Evolutionary conservation across 768 basidiomycete species (phyloP).

Genomic region (Pisolithus microcarpus): DNA sequence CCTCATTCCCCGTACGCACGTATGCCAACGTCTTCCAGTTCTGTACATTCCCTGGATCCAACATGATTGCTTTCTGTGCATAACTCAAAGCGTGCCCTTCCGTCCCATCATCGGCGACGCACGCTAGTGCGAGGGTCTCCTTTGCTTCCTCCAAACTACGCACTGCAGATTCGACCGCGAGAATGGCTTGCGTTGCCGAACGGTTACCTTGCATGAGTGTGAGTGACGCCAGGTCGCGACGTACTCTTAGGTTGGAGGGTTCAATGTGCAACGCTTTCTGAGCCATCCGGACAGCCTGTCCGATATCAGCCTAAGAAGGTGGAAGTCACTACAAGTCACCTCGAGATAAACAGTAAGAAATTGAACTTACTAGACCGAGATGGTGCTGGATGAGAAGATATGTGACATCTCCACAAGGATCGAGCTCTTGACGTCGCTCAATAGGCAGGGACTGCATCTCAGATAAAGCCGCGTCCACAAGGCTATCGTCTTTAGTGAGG

Average conservation of each 20-base stretch:
- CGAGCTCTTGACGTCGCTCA: constrained; percentile 57
- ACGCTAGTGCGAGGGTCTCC: constrained; percentile 42
- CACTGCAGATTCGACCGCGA: constrained; percentile 27
- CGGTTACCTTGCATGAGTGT: constrained; percentile 42
- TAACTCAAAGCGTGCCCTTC: constrained; percentile 29
- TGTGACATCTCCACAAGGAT: constrained; percentile 62
- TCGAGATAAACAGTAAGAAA: background rate
- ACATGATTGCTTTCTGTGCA: constrained; percentile 59
- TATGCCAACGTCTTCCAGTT: constrained; percentile 60
- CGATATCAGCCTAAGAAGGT: constrained; percentile 37
- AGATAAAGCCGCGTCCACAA: constrained; percentile 81
- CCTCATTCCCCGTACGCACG: constrained; percentile 30
- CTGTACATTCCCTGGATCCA: constrained; percentile 38
- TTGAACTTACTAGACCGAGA: constrained; percentile 54
- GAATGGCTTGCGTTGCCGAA: constrained; percentile 40
- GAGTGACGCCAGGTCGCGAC: constrained; percentile 50
- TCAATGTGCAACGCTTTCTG: constrained; percentile 54
- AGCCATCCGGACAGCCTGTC: constrained; percentile 43
- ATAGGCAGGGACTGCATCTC: constrained; percentile 69
- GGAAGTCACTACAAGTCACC: background rate
- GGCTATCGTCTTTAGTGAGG: constrained; percentile 64
- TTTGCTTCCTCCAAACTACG: constrained; percentile 32
- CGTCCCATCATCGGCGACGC: constrained; percentile 33
- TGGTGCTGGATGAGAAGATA: constrained; percentile 68
- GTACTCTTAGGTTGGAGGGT: constrained; percentile 42